Evolutionary conservation across 257 asterid genomes (phyloP), one percentile per base, ranked within the genome.

Genomic region (Fraxinus cuspidata): DNA sequence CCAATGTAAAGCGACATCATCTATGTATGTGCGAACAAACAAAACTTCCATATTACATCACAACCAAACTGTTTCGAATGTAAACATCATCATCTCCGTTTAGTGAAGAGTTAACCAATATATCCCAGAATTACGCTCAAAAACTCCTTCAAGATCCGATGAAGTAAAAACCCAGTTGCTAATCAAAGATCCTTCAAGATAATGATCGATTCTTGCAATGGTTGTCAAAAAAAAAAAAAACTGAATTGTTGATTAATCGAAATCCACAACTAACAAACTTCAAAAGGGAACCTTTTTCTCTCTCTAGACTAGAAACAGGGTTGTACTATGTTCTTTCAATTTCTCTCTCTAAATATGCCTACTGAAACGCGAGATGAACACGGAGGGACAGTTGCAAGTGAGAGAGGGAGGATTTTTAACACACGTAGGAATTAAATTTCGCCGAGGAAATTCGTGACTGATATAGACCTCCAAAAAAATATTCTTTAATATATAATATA

Each of bases 1-100:
- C 98, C 88, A 85, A 94, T 88, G 96, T 95, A 95, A 89, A 92
- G 84, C 92, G 99, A 90, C 99, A 95, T 95, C 82, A 79, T 87
- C 64, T 88, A 70, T 60, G 79, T 77, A 68, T 88, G 85, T 71
- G 38, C 74, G 64, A 70, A 64, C 82, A 76, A 76, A 63, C 81
- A 83, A 72, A 83, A 87, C 79, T 82, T 76, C 94, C 96, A 89
- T 90, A 87, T 88, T 80, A 92, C 88, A 87, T 85, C 91, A 89
- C 77, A 82, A 87, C 78, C 86, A 84, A 77, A 81, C 83, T 78
- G 71, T 53, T 73, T 21, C 58, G 21, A 74, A 40, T 77, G 78
- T 47, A 83, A 74, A 80, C 84, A 78, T 82, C 72, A 35, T 76
- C 84, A 79, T 85, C 84, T 35, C 72, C 23, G 13, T 67, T 29